A percentile compares a stretch with the other conserved stretches of the same genome.
Conservation (phyloP, 2,329 filamentous ascomycete species). For the Fusarium protoensiforme region DNA sequence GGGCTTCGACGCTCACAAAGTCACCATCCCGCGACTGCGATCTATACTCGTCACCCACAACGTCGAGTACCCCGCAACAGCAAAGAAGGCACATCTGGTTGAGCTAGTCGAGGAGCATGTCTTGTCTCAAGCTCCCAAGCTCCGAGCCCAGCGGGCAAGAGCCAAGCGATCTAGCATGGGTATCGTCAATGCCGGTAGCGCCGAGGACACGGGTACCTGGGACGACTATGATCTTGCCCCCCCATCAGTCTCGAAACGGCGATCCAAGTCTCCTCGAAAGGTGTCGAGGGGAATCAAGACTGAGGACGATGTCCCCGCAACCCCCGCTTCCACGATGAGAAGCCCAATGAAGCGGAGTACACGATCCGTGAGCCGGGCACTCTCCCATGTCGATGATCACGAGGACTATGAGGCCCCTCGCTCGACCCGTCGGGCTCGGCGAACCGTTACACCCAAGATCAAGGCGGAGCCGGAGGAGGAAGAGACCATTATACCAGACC, state of each 20-base stretch:
- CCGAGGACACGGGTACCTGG: constrained; percentile 72
- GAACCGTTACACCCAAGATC: constrained; percentile 63
- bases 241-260: constrained; percentile 60
- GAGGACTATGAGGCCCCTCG: constrained; percentile 51
- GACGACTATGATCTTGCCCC: constrained; percentile 69
- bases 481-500: constrained; percentile 37
- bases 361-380: constrained; percentile 65
- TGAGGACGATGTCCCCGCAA: constrained; percentile 59
- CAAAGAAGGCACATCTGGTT: constrained; percentile 91
- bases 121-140: constrained; percentile 79
- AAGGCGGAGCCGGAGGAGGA: constrained; percentile 64
- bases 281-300: constrained; percentile 63
- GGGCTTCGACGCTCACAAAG: constrained; percentile 83
- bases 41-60: constrained; percentile 92
- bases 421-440: constrained; percentile 62
- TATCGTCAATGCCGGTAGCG: constrained; percentile 76
- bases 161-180: constrained; percentile 90
- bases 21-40: constrained; percentile 89
- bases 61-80: constrained; percentile 84
- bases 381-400: constrained; percentile 62
- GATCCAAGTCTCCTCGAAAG: constrained; percentile 67
- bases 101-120: constrained; percentile 85
- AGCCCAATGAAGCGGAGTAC: constrained; percentile 67
- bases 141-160: constrained; percentile 78
- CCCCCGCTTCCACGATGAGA: constrained; percentile 48